These are phyloP conservation scores for Penicillium frequentans DNA, from an alignment of 2,329 filamentous ascomycete genomes.

Conservation along the genomic window DNA sequence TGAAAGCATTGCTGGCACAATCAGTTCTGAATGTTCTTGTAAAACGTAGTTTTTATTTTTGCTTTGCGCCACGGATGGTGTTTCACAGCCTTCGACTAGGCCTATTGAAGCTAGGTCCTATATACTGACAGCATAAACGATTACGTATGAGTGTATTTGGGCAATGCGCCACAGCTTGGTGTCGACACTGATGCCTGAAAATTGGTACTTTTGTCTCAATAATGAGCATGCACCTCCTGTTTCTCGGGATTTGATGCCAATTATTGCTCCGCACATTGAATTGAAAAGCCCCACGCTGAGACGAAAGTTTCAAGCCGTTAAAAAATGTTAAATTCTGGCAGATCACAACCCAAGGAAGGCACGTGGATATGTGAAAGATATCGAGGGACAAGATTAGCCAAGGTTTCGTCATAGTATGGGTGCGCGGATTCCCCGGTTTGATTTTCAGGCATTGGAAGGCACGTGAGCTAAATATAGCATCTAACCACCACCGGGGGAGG, in stretches of 20 bases:
- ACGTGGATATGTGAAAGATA: too few relatives aligned
- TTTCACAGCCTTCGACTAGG: not conserved
- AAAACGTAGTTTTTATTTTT: not conserved
- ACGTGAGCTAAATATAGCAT: too few relatives aligned
- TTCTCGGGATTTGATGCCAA: not conserved
- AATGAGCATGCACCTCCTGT: not conserved
- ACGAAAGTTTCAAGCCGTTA: not conserved
- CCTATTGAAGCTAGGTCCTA: not conserved
- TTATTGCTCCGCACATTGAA: not conserved
- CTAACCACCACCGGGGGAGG: too few relatives aligned
- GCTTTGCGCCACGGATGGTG: not conserved
- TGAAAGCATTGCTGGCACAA: too few relatives aligned
- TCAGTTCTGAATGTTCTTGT: not conserved
- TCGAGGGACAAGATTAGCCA: too few relatives aligned
- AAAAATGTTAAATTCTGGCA: not conserved
- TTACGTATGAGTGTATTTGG: not conserved
- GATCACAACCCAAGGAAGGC: not conserved
- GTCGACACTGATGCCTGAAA: not conserved
- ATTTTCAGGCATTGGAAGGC: too few relatives aligned
- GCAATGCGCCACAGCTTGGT: not conserved
- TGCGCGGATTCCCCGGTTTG: too few relatives aligned
- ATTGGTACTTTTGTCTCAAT: not conserved
- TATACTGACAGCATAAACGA: not conserved
- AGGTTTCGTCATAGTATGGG: too few relatives aligned
- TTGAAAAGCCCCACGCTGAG: too few relatives aligned